Evolutionary conservation across 495 filamentous ascomycete species (phyloP), one percentile per base, ranked within the genome.

Genomic region (Daldinia childiae): DNA sequence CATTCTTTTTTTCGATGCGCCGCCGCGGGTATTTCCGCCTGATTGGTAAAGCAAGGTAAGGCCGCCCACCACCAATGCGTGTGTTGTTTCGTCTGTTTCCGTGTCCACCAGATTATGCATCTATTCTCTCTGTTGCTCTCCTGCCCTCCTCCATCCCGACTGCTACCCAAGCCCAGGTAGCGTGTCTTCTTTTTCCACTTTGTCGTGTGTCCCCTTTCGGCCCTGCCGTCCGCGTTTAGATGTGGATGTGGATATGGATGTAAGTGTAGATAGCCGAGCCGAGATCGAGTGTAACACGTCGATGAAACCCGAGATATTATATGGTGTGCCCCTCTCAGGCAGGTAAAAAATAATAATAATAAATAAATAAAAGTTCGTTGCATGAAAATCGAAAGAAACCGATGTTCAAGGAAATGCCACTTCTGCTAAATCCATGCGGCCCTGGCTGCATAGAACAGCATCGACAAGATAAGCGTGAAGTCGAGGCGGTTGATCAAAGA

Each of bases 31-130:
- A 12, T 62, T 26, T 59, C 32, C 50, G 55, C 67, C 72, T 57
- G 62, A 66, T 75, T 74, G 68, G 73, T 76, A 72, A 69, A 69
- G 51, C 65, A 74, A 71, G 57, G 36, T 21, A 58, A 62, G 62
- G 60, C 68, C 57, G 50, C 52, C 71, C 52, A 67, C 43, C 59
- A 59, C 68, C 63, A 41, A 58, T 65, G 30, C 48, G 54, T 56
- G 50, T 19, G 57, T 55, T 62, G 48, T 67, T 45, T 39, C 64
- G 63, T 62, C 24, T 5, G 50, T 57, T 60, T 60, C 63, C 39
- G 41, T 61, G 59, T 66, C 65, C 58, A 68, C 60, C 58, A 66
- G 66, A 69, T 62, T 62, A 76, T 74, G 69, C 66, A 69, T 62
- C 59, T 43, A 45, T 55, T 66, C 30, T 66, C 63, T 17, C 58